phyloP scores from a whole-genome alignment of 1,284 basidiomycete genomes.

The Cutaneotrichosporon mucoides region DNA sequence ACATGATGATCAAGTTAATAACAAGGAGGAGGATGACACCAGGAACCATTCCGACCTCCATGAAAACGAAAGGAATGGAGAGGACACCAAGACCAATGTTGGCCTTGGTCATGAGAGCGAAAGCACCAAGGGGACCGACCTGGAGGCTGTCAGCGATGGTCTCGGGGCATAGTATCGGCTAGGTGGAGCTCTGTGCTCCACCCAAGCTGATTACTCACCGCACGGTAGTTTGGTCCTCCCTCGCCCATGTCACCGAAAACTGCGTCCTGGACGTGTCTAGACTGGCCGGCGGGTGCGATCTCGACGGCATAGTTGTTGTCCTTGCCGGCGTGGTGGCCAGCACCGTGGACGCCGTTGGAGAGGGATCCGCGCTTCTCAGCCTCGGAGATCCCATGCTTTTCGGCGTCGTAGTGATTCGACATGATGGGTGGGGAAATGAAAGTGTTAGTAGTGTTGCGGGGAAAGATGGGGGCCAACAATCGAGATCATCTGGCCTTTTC shows the following conservation, averaged over 20 bases:
- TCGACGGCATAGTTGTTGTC: constrained; percentile 13
- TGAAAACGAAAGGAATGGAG: constrained; percentile 35
- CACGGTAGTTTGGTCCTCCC: constrained; percentile 33
- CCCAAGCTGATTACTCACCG: constrained; percentile 15
- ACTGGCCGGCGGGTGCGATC: constrained; percentile 16
- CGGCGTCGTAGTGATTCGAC: not conserved
- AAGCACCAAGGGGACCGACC: constrained; percentile 19
- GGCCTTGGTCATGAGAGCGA: constrained; percentile 30
- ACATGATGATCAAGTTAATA: constrained; percentile 33
- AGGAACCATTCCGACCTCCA: constrained; percentile 33
- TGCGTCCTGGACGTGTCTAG: constrained; percentile 19
- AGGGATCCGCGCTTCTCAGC: not conserved
- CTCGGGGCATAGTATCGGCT: not conserved
- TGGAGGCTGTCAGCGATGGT: not conserved
- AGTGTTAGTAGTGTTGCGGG: too few relatives aligned
- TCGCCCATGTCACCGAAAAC: constrained; percentile 32
- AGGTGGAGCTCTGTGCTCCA: too few relatives aligned
- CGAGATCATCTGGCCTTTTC: too few relatives aligned
- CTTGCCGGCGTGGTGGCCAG: not conserved
- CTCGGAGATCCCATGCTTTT: not conserved
- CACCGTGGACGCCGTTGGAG: too few relatives aligned
- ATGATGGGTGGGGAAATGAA: not conserved
- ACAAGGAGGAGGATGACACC: constrained; percentile 35
- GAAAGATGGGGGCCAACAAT: too few relatives aligned
- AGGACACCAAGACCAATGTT: constrained; percentile 41